phyloP scores from a whole-genome alignment of 2,329 filamentous ascomycete genomes.

The Calonectria honghensis region DNA sequence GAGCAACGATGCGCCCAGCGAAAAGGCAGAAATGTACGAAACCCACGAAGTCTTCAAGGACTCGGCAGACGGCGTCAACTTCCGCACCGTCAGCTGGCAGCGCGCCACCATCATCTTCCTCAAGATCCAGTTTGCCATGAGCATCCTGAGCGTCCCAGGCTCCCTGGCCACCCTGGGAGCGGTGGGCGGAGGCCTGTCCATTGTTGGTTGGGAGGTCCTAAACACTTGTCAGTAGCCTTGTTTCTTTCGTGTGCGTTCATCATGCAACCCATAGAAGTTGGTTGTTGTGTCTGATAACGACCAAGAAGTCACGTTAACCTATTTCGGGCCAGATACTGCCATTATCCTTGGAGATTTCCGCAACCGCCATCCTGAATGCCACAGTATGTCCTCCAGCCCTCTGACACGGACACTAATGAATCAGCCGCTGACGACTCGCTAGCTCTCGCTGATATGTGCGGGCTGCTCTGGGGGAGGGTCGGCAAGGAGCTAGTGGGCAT shows the following conservation, averaged over 20 bases:
- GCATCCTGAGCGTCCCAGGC: slow-evolving; percentile 52
- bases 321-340: slow-evolving; percentile 44
- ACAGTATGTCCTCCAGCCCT: slow-evolving; percentile 40
- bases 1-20: slow-evolving; percentile 36
- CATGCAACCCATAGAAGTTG: not conserved
- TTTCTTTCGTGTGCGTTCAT: not conserved
- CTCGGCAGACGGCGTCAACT: slow-evolving; percentile 54
- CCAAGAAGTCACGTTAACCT: slow-evolving; percentile 2
- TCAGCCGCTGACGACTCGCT: slow-evolving; percentile 3
- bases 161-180: slow-evolving; percentile 41
- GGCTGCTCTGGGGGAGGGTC: slow-evolving; percentile 49
- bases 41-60: slow-evolving; percentile 54
- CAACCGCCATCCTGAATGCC: slow-evolving; percentile 52
- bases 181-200: slow-evolving; percentile 41
- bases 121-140: slow-evolving; percentile 58
- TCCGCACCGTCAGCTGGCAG: slow-evolving; percentile 61
- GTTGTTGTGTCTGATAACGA: not conserved
- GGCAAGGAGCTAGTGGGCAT: slow-evolving; percentile 53
- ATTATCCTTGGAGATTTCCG: slow-evolving; percentile 53
- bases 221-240: slow-evolving; percentile 54
- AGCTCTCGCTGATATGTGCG: slow-evolving; percentile 53
- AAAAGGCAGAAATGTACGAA: slow-evolving; percentile 37
- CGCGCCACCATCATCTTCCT: slow-evolving; percentile 63
- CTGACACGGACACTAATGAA: not conserved
- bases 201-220: slow-evolving; percentile 52